A percentile compares a stretch with the other conserved stretches of the same genome.
Conservation (phyloP, 2,329 filamentous ascomycete genomes). For the Penicillium sp. region DNA sequence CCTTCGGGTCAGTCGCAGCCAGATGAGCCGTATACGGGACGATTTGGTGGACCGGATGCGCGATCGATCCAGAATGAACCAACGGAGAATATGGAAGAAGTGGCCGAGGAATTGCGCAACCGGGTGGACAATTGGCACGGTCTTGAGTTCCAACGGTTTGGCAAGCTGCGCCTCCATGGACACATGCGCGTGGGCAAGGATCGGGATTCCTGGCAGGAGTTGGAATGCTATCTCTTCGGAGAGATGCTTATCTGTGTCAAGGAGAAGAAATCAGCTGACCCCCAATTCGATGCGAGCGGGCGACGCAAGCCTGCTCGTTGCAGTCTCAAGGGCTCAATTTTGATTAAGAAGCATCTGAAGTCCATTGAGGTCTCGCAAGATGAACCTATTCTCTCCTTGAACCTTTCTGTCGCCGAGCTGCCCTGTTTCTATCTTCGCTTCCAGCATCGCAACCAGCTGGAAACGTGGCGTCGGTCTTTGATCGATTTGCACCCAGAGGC, state of each 20-base stretch:
- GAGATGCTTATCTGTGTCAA: constrained; percentile 99
- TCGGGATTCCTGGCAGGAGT: constrained; percentile 91
- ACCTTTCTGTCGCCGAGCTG: constrained; percentile 84
- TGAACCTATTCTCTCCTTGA: constrained; percentile 82
- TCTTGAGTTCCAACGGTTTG: constrained; percentile 87
- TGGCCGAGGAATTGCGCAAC: constrained; percentile 77
- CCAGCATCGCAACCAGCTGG: constrained; percentile 72
- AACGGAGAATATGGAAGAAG: constrained; percentile 72
- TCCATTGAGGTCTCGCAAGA: constrained; percentile 73
- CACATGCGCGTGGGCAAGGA: constrained; percentile 94
- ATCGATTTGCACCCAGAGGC: constrained; percentile 74
- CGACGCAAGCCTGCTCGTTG: constrained; percentile 69
- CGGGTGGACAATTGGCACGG: constrained; percentile 99
- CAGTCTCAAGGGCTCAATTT: constrained; percentile 92
- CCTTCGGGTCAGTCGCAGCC: constrained; percentile 52
- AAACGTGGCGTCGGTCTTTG: constrained; percentile 85
- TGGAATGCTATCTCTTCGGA: constrained; percentile 94
- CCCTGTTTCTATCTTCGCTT: constrained; percentile 94
- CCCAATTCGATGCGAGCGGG: constrained; percentile 62
- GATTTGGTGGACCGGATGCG: constrained; percentile 47
- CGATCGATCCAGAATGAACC: constrained; percentile 71
- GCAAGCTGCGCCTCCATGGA: constrained; percentile 84
- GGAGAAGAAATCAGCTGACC: constrained; percentile 72
- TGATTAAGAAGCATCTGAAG: constrained; percentile 97
- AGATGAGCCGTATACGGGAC: constrained; percentile 54